Percentiles rank a stretch among this genome's conserved stretches.
phyloP scores from a whole-genome alignment of 2,329 filamentous ascomycete species.

The Aspergillus melleus region DNA sequence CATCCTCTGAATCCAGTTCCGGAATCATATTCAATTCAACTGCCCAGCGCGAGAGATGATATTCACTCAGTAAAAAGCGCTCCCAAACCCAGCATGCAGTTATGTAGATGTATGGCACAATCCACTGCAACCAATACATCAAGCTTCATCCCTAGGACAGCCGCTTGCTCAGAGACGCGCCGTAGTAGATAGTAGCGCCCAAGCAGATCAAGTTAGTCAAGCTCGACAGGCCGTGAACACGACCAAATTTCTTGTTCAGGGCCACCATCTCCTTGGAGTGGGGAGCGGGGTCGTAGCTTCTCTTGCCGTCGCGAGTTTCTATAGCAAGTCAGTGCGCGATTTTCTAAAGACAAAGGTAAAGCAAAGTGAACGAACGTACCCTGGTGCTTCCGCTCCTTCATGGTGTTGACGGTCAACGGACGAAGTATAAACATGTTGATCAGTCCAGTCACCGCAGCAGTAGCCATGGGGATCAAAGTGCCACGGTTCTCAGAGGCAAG shows the following conservation, averaged over 20 bases:
- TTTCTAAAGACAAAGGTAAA: not conserved
- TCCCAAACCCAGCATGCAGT: not conserved
- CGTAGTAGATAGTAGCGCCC: conserved; percentile 72
- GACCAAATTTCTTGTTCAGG: conserved; percentile 76
- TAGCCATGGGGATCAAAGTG: conserved; percentile 67
- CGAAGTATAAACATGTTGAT: conserved; percentile 71
- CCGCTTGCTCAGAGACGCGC: conserved; percentile 65
- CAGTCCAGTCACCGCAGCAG: conserved; percentile 69
- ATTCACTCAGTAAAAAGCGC: not conserved
- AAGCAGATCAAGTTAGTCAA: conserved; percentile 74
- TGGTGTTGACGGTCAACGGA: conserved; percentile 72
- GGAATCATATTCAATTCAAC: too few species aligned
- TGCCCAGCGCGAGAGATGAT: too few species aligned
- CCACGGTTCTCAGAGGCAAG: conserved; percentile 58
- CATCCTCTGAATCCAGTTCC: too few species aligned
- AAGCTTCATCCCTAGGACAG: conserved; percentile 5
- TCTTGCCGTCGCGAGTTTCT: conserved; percentile 88
- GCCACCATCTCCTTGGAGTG: conserved; percentile 82
- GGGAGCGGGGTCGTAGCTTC: conserved; percentile 73
- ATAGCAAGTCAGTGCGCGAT: not conserved
- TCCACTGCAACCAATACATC: not conserved
- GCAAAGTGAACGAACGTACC: conserved; percentile 55
- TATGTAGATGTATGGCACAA: not conserved
- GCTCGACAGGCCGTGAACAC: conserved; percentile 78
- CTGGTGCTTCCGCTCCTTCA: conserved; percentile 75